Evolutionary conservation across 2,329 filamentous ascomycete species (phyloP).

Genomic region (Furcasterigmium sp.): DNA sequence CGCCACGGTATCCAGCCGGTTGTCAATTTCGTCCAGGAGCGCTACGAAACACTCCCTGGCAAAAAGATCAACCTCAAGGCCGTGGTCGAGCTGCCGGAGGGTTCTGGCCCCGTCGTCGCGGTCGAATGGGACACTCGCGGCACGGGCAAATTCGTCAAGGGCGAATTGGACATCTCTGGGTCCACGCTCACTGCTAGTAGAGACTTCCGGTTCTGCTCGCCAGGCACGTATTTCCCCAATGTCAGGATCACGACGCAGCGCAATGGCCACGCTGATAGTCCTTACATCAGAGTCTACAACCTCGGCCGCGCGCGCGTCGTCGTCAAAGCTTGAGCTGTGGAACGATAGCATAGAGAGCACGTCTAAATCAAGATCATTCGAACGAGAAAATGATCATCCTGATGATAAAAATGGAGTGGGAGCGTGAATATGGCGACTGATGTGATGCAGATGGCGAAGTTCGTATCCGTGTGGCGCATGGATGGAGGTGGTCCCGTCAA

Average conservation of each 20-base stretch:
- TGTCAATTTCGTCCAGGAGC: background rate
- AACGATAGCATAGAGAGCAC: too few species aligned
- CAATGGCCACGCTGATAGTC: background rate
- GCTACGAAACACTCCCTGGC: background rate
- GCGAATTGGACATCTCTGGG: background rate
- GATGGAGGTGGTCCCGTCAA: too few species aligned
- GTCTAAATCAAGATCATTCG: too few species aligned
- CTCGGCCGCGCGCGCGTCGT: background rate
- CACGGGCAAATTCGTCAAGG: background rate
- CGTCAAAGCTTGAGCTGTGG: too few species aligned
- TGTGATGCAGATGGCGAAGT: too few species aligned
- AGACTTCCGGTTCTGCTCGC: background rate
- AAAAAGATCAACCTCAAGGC: slow-evolving; percentile 5
- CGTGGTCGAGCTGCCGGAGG: slow-evolving; percentile 2
- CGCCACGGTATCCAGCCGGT: slow-evolving; percentile 15
- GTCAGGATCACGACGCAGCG: background rate
- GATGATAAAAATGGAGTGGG: too few species aligned
- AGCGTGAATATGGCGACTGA: too few species aligned
- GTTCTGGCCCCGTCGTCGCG: slow-evolving; percentile 9
- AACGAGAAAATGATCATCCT: too few species aligned
- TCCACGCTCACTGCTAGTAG: background rate
- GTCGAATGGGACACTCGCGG: slow-evolving; percentile 13
- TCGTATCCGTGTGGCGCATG: too few species aligned
- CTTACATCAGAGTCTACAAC: background rate
- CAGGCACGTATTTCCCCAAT: background rate